A percentile compares a stretch with the other conserved stretches of the same genome.
Evolutionary conservation across 345 rosid species (phyloP).

Genomic region (Arabidopsis thaliana): DNA sequence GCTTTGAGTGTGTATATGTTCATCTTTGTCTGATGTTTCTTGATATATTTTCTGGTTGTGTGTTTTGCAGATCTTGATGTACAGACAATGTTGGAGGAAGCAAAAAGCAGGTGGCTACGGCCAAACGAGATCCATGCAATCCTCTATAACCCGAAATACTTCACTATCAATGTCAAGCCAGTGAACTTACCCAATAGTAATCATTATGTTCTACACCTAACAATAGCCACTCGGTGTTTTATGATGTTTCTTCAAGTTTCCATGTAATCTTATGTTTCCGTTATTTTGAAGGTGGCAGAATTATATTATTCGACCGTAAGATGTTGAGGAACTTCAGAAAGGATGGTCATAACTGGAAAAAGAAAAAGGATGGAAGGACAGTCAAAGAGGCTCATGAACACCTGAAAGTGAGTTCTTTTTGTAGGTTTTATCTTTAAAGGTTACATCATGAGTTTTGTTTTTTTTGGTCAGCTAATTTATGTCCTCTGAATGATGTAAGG

Average conservation of each 20-base stretch:
- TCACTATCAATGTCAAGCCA: conserved; percentile 81
- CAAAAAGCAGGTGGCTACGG: conserved; percentile 87
- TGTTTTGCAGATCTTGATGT: conserved; percentile 77
- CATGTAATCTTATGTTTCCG: neutral
- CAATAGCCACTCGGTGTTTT: neutral
- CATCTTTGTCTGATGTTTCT: conserved; percentile 13
- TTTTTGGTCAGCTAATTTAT: neutral
- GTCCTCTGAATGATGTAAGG: conserved; percentile 51
- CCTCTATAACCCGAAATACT: conserved; percentile 72
- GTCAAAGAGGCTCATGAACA: conserved; percentile 99
- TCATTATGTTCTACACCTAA: neutral
- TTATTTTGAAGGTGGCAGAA: conserved; percentile 67
- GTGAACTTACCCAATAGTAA: conserved; percentile 83
- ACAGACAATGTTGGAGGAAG: conserved; percentile 68
- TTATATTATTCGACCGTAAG: conserved; percentile 87
- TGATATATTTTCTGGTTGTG: conserved; percentile 6
- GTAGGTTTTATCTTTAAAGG: neutral
- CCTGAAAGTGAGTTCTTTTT: conserved; percentile 68
- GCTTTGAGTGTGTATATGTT: conserved; percentile 21
- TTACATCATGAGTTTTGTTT: conserved; percentile 9
- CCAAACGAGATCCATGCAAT: conserved; percentile 95
- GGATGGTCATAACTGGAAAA: conserved; percentile 99
- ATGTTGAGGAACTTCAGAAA: conserved; percentile 96
- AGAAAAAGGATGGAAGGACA: conserved; percentile 98
- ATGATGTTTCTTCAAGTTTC: neutral